These are phyloP conservation scores for Malus sylvestris DNA, from an alignment of 306 rosid genomes.

Conservation along the genomic window DNA sequence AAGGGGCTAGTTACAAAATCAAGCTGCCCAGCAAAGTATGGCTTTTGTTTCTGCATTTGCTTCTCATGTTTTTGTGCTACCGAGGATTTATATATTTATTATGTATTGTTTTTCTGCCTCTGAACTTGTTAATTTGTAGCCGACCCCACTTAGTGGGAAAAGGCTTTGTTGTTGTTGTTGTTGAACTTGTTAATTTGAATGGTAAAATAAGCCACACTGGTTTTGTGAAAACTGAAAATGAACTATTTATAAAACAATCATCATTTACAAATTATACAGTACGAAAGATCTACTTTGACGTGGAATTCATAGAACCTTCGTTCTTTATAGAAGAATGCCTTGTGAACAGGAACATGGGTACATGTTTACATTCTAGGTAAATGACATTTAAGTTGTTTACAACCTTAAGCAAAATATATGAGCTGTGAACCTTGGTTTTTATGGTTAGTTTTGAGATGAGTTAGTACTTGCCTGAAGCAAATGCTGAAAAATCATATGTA, in stretches of 20 bases:
- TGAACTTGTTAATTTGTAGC: neutral
- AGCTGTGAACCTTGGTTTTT: neutral
- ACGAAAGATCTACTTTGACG: neutral
- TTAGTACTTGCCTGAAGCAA: neutral
- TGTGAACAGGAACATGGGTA: neutral
- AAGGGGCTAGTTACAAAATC: constrained; percentile 83
- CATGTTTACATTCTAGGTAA: neutral
- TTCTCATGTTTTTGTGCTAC: neutral
- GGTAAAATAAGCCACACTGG: neutral
- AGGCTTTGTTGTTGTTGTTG: too few species aligned
- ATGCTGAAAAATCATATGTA: neutral
- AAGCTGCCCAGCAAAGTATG: constrained; percentile 90
- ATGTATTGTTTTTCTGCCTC: neutral
- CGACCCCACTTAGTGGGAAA: too few species aligned
- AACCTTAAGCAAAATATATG: neutral
- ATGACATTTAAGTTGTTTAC: neutral
- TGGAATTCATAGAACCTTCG: neutral
- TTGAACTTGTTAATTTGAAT: neutral
- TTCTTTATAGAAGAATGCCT: neutral
- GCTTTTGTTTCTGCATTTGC: neutral
- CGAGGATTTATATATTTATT: too few species aligned
- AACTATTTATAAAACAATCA: neutral
- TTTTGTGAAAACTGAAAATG: neutral
- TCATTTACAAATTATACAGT: too few species aligned
- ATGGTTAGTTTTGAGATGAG: neutral